A percentile compares a stretch with the other conserved stretches of the same genome.
Evolutionary conservation across 1,284 basidiomycete species (phyloP).

Genomic region (Trichosporon sp.): DNA sequence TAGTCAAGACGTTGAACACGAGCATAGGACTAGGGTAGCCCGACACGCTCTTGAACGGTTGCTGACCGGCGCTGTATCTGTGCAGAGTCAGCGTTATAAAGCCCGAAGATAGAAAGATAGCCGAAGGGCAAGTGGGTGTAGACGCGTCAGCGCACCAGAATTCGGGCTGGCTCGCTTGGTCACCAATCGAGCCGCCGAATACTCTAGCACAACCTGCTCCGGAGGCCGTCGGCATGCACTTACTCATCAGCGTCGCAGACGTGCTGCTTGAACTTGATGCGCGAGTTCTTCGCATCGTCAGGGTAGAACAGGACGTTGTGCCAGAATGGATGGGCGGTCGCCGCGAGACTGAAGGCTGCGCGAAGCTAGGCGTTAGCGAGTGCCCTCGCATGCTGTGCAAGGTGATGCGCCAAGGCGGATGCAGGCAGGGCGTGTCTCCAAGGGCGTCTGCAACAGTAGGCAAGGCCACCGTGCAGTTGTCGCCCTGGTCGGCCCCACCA

Average conservation of each 20-base stretch:
- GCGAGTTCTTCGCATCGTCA: constrained; percentile 37
- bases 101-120: constrained; percentile 4
- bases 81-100: not conserved
- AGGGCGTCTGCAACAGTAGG: not conserved
- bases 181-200: not conserved
- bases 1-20: constrained; percentile 45
- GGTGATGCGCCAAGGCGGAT: not conserved
- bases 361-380: constrained; percentile 32
- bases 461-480: not conserved
- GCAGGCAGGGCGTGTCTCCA: not conserved
- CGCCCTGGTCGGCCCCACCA: not conserved
- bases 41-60: constrained; percentile 30
- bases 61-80: constrained; percentile 45
- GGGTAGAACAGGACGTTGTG: constrained; percentile 46
- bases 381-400: not conserved
- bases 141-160: constrained; percentile 16
- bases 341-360: constrained; percentile 43
- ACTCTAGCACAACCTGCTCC: not conserved
- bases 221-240: constrained; percentile 20
- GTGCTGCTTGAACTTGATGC: constrained; percentile 50
- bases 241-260: constrained; percentile 47
- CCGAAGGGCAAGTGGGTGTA: not conserved
- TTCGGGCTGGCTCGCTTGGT: not conserved
- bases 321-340: constrained; percentile 45
- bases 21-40: constrained; percentile 40